These are phyloP conservation scores for Calonectria montana DNA, from an alignment of 2,329 filamentous ascomycete genomes.

Conservation along the genomic window DNA sequence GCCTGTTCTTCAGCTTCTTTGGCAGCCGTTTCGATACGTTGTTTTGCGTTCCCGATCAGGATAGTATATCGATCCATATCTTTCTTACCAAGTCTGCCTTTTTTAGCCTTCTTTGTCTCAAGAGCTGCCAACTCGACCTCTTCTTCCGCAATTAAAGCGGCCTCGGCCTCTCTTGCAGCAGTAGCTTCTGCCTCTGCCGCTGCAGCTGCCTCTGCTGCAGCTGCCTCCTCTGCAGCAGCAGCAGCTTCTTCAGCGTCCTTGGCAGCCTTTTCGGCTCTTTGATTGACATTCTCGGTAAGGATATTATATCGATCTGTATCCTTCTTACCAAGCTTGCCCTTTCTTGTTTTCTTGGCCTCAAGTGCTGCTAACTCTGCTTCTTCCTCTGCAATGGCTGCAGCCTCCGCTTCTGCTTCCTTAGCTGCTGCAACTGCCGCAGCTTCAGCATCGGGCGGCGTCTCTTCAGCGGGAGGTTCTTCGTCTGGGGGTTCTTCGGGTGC, in stretches of 20 bases:
- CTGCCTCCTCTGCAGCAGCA: conserved; percentile 39
- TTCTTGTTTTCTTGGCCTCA: conserved; percentile 36
- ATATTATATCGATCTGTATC: conserved; percentile 34
- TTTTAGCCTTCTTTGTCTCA: conserved; percentile 50
- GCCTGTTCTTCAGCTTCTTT: conserved; percentile 30
- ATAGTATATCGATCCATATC: conserved; percentile 45
- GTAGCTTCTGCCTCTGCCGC: conserved; percentile 47
- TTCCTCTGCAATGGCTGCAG: conserved; percentile 32
- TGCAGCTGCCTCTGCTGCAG: conserved; percentile 28
- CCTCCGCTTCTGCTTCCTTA: conserved; percentile 19
- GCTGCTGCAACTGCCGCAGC: not conserved
- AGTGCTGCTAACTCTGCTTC: conserved; percentile 33
- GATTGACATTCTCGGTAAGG: conserved; percentile 31
- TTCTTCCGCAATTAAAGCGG: conserved; percentile 33
- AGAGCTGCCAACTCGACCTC: conserved; percentile 43
- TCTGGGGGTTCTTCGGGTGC: conserved; percentile 24
- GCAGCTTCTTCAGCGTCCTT: conserved; percentile 16
- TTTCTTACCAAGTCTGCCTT: conserved; percentile 42
- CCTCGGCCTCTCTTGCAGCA: conserved; percentile 52
- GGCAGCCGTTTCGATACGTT: conserved; percentile 27
- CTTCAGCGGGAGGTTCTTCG: conserved; percentile 21
- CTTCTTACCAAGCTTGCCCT: conserved; percentile 37
- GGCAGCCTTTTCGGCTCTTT: conserved; percentile 32
- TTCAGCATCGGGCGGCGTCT: not conserved
- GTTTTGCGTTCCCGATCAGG: conserved; percentile 36